Conservation (phyloP, 129 eudicot species). For the Mikania micrantha region DNA sequence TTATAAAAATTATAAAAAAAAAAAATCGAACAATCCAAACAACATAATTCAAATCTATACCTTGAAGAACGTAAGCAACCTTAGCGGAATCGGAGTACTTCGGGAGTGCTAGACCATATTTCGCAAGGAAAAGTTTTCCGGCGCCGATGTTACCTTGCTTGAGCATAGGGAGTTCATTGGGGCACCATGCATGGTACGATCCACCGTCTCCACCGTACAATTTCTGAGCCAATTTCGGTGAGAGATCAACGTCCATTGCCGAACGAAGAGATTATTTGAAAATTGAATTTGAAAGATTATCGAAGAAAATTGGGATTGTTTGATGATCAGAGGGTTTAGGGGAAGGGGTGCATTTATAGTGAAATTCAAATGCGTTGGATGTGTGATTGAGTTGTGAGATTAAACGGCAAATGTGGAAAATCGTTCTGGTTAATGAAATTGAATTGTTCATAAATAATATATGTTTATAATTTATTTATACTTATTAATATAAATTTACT, state of each 20-base stretch:
- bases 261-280: not conserved
- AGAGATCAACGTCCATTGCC: conserved; percentile 60
- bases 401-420: conserved; percentile 7
- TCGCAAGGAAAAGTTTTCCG: conserved; percentile 52
- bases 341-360: conserved; percentile 24
- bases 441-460: not conserved
- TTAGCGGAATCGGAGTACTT: conserved; percentile 70
- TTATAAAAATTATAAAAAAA: not conserved
- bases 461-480: not conserved
- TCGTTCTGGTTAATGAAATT: conserved; percentile 7
- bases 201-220: conserved; percentile 68
- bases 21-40: too few species aligned
- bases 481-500: too few species aligned
- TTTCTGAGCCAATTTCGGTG: conserved; percentile 51
- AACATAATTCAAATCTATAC: conserved; percentile 19
- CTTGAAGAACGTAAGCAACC: conserved; percentile 86
- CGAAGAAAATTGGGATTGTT: not conserved
- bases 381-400: not conserved
- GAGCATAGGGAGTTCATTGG: conserved; percentile 65
- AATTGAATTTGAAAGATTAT: not conserved
- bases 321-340: conserved; percentile 3
- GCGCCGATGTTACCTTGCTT: conserved; percentile 74
- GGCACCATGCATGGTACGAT: conserved; percentile 66
- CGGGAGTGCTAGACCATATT: conserved; percentile 69
- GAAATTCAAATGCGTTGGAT: not conserved